Evolutionary conservation across 768 basidiomycete genomes (phyloP).

Genomic region (Tephrocybe sp.): DNA sequence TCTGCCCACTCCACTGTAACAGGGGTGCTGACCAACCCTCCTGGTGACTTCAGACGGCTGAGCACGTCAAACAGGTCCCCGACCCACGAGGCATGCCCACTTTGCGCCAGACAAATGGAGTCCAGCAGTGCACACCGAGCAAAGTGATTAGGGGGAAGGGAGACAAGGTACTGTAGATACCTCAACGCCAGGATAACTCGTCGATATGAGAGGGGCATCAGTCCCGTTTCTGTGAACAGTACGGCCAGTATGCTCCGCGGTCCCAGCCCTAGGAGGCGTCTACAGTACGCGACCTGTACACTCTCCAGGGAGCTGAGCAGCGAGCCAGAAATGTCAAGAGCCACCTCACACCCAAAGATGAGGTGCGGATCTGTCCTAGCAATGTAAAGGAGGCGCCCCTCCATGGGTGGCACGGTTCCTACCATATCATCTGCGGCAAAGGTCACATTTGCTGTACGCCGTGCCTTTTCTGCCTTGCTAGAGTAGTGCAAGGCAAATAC

Average conservation of each 20-base stretch:
- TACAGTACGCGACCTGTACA: slow-evolving; percentile 6
- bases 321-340: background rate
- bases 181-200: background rate
- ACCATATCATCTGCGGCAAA: background rate
- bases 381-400: background rate
- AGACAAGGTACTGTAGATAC: background rate
- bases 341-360: slow-evolving; percentile 8
- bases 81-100: background rate
- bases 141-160: background rate
- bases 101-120: background rate
- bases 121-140: background rate
- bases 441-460: background rate
- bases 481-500: background rate
- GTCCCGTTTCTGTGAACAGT: slow-evolving; percentile 9
- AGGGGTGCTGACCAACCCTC: too few relatives aligned
- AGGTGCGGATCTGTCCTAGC: too few relatives aligned
- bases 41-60: too few relatives aligned
- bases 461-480: background rate
- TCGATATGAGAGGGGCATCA: slow-evolving; percentile 1
- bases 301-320: background rate
- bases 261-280: slow-evolving; percentile 6
- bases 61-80: too few relatives aligned
- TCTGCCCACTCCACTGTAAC: too few relatives aligned
- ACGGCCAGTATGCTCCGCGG: background rate
- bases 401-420: background rate